These are phyloP conservation scores for Grosmannia clavigera DNA, from an alignment of 2,329 filamentous ascomycete species.

Conservation along the genomic window DNA sequence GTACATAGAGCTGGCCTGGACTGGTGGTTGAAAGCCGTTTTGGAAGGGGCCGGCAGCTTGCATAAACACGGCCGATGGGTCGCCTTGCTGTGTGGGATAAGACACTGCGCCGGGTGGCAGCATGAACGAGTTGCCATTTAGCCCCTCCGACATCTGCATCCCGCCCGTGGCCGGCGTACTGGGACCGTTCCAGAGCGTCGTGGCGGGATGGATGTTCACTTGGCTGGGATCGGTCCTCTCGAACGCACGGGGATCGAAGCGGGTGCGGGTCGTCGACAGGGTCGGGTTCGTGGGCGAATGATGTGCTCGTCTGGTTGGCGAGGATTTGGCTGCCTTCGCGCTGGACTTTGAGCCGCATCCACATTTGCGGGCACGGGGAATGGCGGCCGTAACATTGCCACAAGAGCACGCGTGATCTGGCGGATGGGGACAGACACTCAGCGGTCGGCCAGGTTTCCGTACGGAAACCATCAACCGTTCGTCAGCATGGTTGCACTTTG, in stretches of 20 bases:
- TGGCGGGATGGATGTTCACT: slow-evolving; percentile 5
- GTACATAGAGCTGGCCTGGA: slow-evolving; percentile 1
- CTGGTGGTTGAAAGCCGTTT: background rate
- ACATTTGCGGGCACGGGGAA: slow-evolving; percentile 46
- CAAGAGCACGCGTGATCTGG: slow-evolving; percentile 49
- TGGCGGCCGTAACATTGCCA: slow-evolving; percentile 50
- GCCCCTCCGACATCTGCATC: background rate
- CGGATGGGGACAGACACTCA: slow-evolving; percentile 58
- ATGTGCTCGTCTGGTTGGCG: slow-evolving; percentile 23
- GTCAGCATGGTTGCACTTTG: slow-evolving; percentile 57
- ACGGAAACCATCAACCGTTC: slow-evolving; percentile 60
- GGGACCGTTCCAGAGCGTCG: slow-evolving; percentile 1
- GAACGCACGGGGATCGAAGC: slow-evolving; percentile 35
- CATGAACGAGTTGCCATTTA: slow-evolving; percentile 1
- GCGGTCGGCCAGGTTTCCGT: slow-evolving; percentile 56
- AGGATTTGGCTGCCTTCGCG: slow-evolving; percentile 22
- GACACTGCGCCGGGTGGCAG: background rate
- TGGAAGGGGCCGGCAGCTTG: background rate
- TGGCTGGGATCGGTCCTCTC: slow-evolving; percentile 33
- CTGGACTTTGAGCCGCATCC: slow-evolving; percentile 25
- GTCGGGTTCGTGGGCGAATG: slow-evolving; percentile 20
- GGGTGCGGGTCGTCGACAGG: slow-evolving; percentile 21
- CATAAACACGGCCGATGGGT: slow-evolving; percentile 1
- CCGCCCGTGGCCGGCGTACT: background rate
- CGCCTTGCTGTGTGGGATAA: background rate